A percentile compares a stretch with the other conserved stretches of the same genome.
These are phyloP conservation scores for Neofusicoccum kwambonambiense DNA, from an alignment of 2,329 filamentous ascomycete species.

Conservation along the genomic window DNA sequence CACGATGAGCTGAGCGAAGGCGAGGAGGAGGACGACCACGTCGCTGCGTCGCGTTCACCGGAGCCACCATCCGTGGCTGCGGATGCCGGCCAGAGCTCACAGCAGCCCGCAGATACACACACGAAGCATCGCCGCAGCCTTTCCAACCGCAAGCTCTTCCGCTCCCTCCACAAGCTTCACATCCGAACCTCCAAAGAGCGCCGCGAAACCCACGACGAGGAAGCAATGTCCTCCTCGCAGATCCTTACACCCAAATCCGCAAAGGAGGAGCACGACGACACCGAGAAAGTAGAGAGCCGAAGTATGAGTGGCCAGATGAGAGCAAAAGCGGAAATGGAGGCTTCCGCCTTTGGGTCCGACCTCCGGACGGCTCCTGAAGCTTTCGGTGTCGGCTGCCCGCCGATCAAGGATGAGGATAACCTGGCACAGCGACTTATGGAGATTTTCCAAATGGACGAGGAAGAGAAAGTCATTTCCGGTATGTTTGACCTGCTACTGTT, in stretches of 20 bases:
- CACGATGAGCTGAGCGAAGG: constrained; percentile 78
- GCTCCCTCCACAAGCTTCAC: constrained; percentile 62
- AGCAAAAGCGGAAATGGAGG: constrained; percentile 20
- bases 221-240: constrained; percentile 54
- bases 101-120: neutral
- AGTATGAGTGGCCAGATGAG: neutral
- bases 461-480: constrained; percentile 83
- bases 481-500: constrained; percentile 8
- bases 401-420: neutral
- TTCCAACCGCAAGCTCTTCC: constrained; percentile 65
- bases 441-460: constrained; percentile 63
- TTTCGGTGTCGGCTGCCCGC: neutral
- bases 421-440: constrained; percentile 73
- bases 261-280: constrained; percentile 29
- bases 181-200: constrained; percentile 32
- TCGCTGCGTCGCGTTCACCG: neutral
- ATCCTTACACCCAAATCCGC: constrained; percentile 34
- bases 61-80: neutral
- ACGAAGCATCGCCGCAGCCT: constrained; percentile 29
- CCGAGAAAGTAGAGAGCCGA: constrained; percentile 18
- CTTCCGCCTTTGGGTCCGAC: constrained; percentile 14
- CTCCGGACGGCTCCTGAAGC: constrained; percentile 9
- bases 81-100: neutral
- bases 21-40: constrained; percentile 46
- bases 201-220: constrained; percentile 20